Percentiles rank a stretch among this genome's conserved stretches.
phyloP scores from a whole-genome alignment of 78 protist genomes.

The Goniomonas avonlea region DNA sequence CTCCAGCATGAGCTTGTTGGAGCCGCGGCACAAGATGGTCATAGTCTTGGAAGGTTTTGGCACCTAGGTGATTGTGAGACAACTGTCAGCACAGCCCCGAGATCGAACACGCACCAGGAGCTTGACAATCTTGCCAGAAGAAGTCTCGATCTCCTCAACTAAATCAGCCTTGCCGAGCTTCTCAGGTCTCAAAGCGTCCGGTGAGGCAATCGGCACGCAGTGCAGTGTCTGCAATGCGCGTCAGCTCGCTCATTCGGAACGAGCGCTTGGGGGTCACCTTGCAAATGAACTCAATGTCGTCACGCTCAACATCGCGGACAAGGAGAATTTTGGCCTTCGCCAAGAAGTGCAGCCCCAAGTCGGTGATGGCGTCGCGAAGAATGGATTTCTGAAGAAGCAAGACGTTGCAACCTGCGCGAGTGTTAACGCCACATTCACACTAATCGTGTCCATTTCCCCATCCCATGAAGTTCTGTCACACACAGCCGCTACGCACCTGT shows the following conservation, averaged over 20 bases:
- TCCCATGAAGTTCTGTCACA: too few relatives aligned
- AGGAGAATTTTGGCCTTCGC: slow-evolving; percentile 92
- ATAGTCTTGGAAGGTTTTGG: slow-evolving; percentile 78
- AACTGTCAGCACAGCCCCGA: not conserved
- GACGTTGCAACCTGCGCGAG: slow-evolving; percentile 91
- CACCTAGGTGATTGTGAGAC: slow-evolving; percentile 72
- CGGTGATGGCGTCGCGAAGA: slow-evolving; percentile 89
- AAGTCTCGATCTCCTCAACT: slow-evolving; percentile 77
- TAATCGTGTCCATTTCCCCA: too few relatives aligned
- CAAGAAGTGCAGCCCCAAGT: slow-evolving; percentile 84
- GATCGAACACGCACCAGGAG: not conserved
- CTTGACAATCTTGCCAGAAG: slow-evolving; percentile 73
- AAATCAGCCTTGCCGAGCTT: slow-evolving; percentile 85
- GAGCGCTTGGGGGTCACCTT: slow-evolving; percentile 42
- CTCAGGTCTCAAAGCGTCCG: slow-evolving; percentile 81
- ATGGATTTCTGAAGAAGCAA: slow-evolving; percentile 94
- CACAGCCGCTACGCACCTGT: too few relatives aligned
- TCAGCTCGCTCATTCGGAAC: not conserved
- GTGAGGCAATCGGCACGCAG: slow-evolving; percentile 85
- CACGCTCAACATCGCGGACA: slow-evolving; percentile 94
- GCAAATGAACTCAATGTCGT: slow-evolving; percentile 90
- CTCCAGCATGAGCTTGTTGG: slow-evolving; percentile 78
- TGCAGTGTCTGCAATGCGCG: slow-evolving; percentile 58
- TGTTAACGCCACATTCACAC: too few relatives aligned
- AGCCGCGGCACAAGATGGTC: slow-evolving; percentile 81